Evolutionary conservation across 1,284 basidiomycete species (phyloP).

Genomic region (Phlebopus sp.): DNA sequence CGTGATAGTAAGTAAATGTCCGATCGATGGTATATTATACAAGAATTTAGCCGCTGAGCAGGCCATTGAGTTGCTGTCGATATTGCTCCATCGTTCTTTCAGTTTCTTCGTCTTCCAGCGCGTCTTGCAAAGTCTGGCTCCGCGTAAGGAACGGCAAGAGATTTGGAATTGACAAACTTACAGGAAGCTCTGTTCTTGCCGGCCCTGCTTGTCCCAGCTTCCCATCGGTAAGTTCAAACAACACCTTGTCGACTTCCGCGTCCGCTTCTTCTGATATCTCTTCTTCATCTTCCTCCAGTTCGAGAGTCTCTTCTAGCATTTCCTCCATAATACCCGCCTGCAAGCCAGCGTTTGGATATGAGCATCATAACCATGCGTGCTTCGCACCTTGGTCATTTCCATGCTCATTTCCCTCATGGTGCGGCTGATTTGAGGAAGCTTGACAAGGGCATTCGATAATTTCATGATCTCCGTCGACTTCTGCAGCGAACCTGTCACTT

Average conservation of each 20-base stretch:
- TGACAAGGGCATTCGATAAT: conserved; percentile 88
- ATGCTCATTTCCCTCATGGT: conserved; percentile 97
- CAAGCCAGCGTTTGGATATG: conserved; percentile 7
- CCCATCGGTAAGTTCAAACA: conserved; percentile 95
- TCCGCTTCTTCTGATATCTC: conserved; percentile 97
- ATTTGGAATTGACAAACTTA: conserved; percentile 41
- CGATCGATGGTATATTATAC: conserved; percentile 20
- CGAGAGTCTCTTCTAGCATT: conserved; percentile 86
- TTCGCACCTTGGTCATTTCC: conserved; percentile 94
- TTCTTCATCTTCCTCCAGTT: conserved; percentile 89
- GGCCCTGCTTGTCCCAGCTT: conserved; percentile 84
- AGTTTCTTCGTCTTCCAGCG: conserved; percentile 74
- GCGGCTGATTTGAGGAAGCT: conserved; percentile 88
- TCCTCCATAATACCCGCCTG: conserved; percentile 93
- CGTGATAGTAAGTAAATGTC: neutral
- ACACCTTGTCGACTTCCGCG: conserved; percentile 94
- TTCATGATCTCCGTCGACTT: conserved; percentile 99
- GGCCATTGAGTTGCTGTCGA: conserved; percentile 79
- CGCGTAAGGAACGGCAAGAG: conserved; percentile 10
- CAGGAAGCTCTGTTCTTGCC: conserved; percentile 76
- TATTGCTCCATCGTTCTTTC: conserved; percentile 86
- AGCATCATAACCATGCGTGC: neutral
- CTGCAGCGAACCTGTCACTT: conserved; percentile 95
- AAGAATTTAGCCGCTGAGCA: conserved; percentile 63
- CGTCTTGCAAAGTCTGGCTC: conserved; percentile 51